Percentiles rank a stretch among this genome's conserved stretches.
Conservation (phyloP, 768 basidiomycete genomes). For the Dioszegia hungarica region DNA sequence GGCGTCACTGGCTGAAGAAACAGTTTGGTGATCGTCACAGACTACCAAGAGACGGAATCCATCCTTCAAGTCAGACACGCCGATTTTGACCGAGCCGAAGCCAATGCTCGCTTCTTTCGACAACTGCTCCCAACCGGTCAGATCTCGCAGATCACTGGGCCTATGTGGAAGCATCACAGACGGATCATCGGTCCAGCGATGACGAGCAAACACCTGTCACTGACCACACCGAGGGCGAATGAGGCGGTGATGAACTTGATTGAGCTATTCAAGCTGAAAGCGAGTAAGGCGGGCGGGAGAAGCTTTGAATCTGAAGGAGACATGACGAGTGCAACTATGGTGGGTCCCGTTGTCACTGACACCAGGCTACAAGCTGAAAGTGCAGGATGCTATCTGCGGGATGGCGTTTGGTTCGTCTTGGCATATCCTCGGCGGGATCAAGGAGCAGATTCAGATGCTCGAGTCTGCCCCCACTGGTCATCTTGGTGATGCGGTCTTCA, state of each 20-base stretch:
- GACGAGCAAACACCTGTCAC: slow-evolving; percentile 37
- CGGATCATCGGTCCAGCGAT: slow-evolving; percentile 34
- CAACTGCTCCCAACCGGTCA: slow-evolving; percentile 29
- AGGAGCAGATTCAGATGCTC: slow-evolving; percentile 7
- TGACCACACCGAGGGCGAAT: slow-evolving; percentile 26
- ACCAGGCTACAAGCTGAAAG: neutral
- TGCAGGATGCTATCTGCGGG: slow-evolving; percentile 36
- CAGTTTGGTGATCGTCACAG: slow-evolving; percentile 22
- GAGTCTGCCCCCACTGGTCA: neutral
- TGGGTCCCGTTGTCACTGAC: neutral
- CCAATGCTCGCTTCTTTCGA: slow-evolving; percentile 19
- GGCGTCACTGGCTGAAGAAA: neutral
- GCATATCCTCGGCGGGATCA: slow-evolving; percentile 8
- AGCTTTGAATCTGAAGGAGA: slow-evolving; percentile 19
- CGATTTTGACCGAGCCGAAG: slow-evolving; percentile 26
- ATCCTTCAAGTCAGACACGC: slow-evolving; percentile 14
- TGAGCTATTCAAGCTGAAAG: slow-evolving; percentile 24
- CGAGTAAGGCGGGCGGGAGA: slow-evolving; percentile 1
- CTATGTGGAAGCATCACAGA: slow-evolving; percentile 35
- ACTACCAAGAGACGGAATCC: slow-evolving; percentile 22
- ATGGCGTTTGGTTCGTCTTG: slow-evolving; percentile 36
- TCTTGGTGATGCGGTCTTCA: slow-evolving; percentile 19
- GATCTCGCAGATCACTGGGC: slow-evolving; percentile 24
- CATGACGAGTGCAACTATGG: slow-evolving; percentile 31
- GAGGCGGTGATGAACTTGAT: slow-evolving; percentile 18